These are phyloP conservation scores for Macrolepiota dolichaula DNA, from an alignment of 768 basidiomycete genomes.

Conservation along the genomic window DNA sequence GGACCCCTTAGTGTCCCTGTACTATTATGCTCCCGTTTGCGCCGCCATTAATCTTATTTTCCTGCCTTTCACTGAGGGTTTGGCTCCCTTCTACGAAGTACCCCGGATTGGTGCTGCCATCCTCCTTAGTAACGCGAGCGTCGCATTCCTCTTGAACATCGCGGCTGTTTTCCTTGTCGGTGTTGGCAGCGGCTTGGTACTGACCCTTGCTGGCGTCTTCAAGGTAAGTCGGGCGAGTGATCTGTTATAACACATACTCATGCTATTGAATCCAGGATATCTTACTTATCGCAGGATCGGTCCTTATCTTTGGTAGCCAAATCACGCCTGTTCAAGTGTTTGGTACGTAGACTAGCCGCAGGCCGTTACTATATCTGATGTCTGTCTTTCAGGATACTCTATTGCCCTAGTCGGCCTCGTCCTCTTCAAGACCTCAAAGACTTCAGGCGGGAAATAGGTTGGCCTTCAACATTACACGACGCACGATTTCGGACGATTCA, in stretches of 20 bases:
- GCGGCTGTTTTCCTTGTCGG: conserved; percentile 94
- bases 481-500: background rate
- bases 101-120: conserved; percentile 62
- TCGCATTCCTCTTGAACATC: conserved; percentile 88
- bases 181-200: conserved; percentile 80
- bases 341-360: conserved; percentile 38
- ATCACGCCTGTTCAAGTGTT: conserved; percentile 85
- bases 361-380: background rate
- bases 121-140: conserved; percentile 77
- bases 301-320: conserved; percentile 75
- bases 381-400: conserved; percentile 61
- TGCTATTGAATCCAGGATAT: conserved; percentile 62
- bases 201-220: conserved; percentile 93
- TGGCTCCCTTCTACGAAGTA: conserved; percentile 79
- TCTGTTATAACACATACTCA: background rate
- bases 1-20: conserved; percentile 93
- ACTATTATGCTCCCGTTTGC: conserved; percentile 97
- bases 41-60: conserved; percentile 83
- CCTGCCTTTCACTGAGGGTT: conserved; percentile 90
- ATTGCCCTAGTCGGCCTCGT: conserved; percentile 84
- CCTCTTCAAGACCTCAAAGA: conserved; percentile 83
- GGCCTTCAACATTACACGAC: background rate
- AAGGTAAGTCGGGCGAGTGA: conserved; percentile 52
- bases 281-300: conserved; percentile 88
- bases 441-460: conserved; percentile 55